Conservation (phyloP, 2,329 filamentous ascomycete species). For the Dryadomyces sulphureus region DNA sequence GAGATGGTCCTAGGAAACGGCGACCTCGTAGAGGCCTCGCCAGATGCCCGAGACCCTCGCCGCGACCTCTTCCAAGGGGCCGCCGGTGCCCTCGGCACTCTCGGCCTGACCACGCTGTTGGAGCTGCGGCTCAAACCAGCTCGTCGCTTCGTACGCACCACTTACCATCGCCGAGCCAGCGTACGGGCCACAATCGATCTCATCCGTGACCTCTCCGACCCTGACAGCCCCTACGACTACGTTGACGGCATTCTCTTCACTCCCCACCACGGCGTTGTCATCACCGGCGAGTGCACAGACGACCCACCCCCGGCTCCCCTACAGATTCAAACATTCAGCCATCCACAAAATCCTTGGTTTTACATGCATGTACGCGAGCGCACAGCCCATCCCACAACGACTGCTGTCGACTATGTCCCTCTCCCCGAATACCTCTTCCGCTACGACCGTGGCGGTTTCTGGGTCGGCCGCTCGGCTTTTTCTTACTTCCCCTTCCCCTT, state of each 20-base stretch:
- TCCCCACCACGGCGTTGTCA: constrained; percentile 46
- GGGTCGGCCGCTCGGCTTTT: constrained; percentile 53
- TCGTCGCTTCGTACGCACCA: constrained; percentile 44
- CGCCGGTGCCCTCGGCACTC: constrained; percentile 51
- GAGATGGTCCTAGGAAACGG: constrained; percentile 59
- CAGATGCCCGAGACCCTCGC: constrained; percentile 18
- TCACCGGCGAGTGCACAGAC: constrained; percentile 48
- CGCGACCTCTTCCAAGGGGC: constrained; percentile 50
- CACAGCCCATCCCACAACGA: constrained; percentile 4
- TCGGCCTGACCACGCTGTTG: constrained; percentile 53
- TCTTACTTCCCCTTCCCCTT: constrained; percentile 53
- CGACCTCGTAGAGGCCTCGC: constrained; percentile 36
- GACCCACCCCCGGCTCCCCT: constrained; percentile 22
- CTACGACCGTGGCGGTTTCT: constrained; percentile 63
- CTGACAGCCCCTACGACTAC: constrained; percentile 34
- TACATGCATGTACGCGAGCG: constrained; percentile 52
- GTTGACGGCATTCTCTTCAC: constrained; percentile 59
- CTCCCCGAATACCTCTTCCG: constrained; percentile 62
- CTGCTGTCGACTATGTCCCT: constrained; percentile 41
- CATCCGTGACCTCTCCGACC: constrained; percentile 19
- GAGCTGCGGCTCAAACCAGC: constrained; percentile 49
- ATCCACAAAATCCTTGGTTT: constrained; percentile 57
- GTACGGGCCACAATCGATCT: constrained; percentile 31
- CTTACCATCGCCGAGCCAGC: constrained; percentile 40
- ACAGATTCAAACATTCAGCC: constrained; percentile 36